Evolutionary conservation across 2,329 filamentous ascomycete species (phyloP).

Genomic region (Venturia asperata): DNA sequence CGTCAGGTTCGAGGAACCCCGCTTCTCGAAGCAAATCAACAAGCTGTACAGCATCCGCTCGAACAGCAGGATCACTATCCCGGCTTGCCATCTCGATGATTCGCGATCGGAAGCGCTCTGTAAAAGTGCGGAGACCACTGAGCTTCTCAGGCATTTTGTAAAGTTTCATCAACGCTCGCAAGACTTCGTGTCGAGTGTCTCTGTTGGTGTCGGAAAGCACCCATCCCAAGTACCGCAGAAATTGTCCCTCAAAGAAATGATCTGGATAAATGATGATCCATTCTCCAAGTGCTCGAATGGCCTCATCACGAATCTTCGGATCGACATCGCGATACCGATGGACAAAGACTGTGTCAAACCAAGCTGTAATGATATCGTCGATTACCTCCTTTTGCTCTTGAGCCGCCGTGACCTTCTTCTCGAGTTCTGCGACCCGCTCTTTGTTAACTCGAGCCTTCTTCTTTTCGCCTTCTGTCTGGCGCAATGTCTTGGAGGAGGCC

Average conservation of each 20-base stretch:
- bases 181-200: constrained; percentile 71
- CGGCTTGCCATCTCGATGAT: constrained; percentile 88
- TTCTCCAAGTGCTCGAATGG: constrained; percentile 73
- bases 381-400: constrained; percentile 62
- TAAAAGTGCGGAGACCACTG: constrained; percentile 73
- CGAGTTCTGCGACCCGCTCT: constrained; percentile 63
- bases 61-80: constrained; percentile 74
- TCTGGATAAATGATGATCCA: constrained; percentile 86
- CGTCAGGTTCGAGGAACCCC: constrained; percentile 81
- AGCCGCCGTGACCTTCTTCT: constrained; percentile 63
- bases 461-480: constrained; percentile 71
- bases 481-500: constrained; percentile 65
- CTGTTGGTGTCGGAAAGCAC: constrained; percentile 76
- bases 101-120: constrained; percentile 79
- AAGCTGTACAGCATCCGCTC: constrained; percentile 71
- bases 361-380: constrained; percentile 68
- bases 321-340: constrained; percentile 95
- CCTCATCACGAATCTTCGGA: constrained; percentile 79
- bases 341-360: constrained; percentile 88
- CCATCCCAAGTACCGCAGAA: constrained; percentile 92
- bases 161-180: constrained; percentile 73
- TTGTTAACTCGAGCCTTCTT: constrained; percentile 71
- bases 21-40: constrained; percentile 75
- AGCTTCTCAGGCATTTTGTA: constrained; percentile 77
- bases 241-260: constrained; percentile 82